phyloP scores from a whole-genome alignment of 371 early-diverging fungal species.

The Thermomucor indicae-seudaticae region DNA sequence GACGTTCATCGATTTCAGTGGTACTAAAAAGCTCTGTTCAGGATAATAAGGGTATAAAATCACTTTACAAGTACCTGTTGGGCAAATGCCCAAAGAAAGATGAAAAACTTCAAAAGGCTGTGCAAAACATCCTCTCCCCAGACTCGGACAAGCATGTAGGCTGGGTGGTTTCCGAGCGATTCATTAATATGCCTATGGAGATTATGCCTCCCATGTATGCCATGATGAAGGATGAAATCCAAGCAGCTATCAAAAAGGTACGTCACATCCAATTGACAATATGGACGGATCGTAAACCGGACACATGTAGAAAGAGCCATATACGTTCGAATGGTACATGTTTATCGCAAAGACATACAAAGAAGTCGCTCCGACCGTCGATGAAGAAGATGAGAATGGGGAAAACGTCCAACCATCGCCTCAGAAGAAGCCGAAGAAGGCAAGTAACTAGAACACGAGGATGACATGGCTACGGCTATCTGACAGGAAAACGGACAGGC shows the following conservation, averaged over 20 bases:
- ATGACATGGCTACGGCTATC: too few relatives aligned
- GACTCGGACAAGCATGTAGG: slow-evolving; percentile 48
- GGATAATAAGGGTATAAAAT: slow-evolving; percentile 53
- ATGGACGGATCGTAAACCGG: not conserved
- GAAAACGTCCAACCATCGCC: slow-evolving; percentile 32
- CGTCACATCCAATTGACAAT: not conserved
- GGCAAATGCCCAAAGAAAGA: slow-evolving; percentile 61
- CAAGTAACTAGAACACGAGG: slow-evolving; percentile 4
- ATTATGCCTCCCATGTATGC: slow-evolving; percentile 85
- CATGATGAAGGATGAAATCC: slow-evolving; percentile 82
- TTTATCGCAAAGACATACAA: slow-evolving; percentile 81
- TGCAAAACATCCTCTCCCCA: slow-evolving; percentile 47
- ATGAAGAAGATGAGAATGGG: slow-evolving; percentile 51
- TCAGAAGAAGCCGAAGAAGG: slow-evolving; percentile 38
- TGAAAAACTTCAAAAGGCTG: slow-evolving; percentile 24
- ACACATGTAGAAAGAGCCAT: slow-evolving; percentile 61
- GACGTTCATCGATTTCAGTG: too few relatives aligned
- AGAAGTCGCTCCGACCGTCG: slow-evolving; percentile 67
- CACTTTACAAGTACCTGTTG: slow-evolving; percentile 57
- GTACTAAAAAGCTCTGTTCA: too few relatives aligned
- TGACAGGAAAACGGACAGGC: too few relatives aligned
- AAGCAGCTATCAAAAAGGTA: slow-evolving; percentile 74
- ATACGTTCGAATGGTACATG: slow-evolving; percentile 79
- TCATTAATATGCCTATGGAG: slow-evolving; percentile 96
- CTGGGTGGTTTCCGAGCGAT: slow-evolving; percentile 81